Conservation (phyloP, 768 basidiomycete genomes). For the Boletus coccyginus region DNA sequence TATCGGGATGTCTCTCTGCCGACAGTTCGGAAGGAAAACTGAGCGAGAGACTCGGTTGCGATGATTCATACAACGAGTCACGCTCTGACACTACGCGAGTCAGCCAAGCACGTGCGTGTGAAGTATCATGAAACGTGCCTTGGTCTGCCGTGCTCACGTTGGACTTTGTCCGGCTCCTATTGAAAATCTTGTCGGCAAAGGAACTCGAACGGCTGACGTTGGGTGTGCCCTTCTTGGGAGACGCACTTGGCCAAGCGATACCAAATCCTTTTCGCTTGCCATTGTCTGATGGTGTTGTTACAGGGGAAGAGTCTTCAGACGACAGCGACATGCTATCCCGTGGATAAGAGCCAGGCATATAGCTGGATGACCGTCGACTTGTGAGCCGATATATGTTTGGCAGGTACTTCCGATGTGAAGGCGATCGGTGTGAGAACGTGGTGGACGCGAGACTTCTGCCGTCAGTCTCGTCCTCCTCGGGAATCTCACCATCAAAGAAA, state of each 20-base stretch:
- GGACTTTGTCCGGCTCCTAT: slow-evolving; percentile 52
- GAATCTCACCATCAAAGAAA: slow-evolving; percentile 18
- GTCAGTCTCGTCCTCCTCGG: slow-evolving; percentile 28
- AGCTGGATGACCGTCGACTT: slow-evolving; percentile 35
- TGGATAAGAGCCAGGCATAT: slow-evolving; percentile 42
- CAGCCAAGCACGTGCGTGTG: background rate
- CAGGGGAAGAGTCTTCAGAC: slow-evolving; percentile 62
- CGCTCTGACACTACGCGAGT: slow-evolving; percentile 19
- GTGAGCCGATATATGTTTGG: slow-evolving; percentile 48
- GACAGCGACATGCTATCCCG: slow-evolving; percentile 65
- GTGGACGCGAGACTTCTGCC: slow-evolving; percentile 33
- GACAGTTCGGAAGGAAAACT: slow-evolving; percentile 21
- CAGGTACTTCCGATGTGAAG: slow-evolving; percentile 45
- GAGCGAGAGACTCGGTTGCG: slow-evolving; percentile 24
- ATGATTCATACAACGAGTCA: slow-evolving; percentile 25
- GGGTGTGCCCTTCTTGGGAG: slow-evolving; percentile 50
- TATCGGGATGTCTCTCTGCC: slow-evolving; percentile 8
- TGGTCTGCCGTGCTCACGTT: slow-evolving; percentile 43
- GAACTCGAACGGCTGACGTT: slow-evolving; percentile 48
- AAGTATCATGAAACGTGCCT: slow-evolving; percentile 36
- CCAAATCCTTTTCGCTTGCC: slow-evolving; percentile 32
- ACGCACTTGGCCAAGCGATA: slow-evolving; percentile 46
- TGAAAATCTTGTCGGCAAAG: slow-evolving; percentile 61
- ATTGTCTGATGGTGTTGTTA: slow-evolving; percentile 57
- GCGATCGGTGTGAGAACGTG: slow-evolving; percentile 51